Evolutionary conservation across 805 yeast genomes (phyloP).

Genomic region (Starmerella bombicola): DNA sequence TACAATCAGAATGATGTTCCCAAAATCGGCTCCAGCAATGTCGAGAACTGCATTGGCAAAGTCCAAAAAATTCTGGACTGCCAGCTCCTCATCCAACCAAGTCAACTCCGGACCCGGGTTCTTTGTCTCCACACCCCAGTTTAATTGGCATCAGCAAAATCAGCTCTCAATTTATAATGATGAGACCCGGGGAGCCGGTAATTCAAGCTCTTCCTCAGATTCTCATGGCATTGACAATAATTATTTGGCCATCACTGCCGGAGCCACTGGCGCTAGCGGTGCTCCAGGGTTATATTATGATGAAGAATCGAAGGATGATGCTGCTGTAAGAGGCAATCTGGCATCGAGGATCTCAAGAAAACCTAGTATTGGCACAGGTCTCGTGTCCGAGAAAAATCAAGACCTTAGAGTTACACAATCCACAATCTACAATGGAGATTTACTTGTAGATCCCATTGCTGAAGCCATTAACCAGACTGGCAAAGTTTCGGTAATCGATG

Average conservation of each 20-base stretch:
- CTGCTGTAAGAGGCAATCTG: neutral
- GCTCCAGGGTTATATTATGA: constrained; percentile 8
- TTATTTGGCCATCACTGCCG: constrained; percentile 13
- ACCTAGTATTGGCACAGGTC: neutral
- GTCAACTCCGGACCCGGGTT: constrained; percentile 27
- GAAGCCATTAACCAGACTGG: constrained; percentile 7
- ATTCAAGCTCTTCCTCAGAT: constrained; percentile 7
- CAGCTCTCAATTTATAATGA: constrained; percentile 24
- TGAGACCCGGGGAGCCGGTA: constrained; percentile 19
- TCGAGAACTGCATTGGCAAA: constrained; percentile 30
- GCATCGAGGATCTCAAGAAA: neutral
- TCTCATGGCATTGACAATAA: constrained; percentile 14
- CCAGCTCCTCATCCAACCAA: constrained; percentile 20
- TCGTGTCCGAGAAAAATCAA: neutral
- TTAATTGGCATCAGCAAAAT: constrained; percentile 29
- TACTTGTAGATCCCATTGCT: constrained; percentile 1
- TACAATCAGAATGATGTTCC: constrained; percentile 32
- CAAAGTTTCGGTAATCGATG: constrained; percentile 1
- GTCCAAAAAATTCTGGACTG: constrained; percentile 26
- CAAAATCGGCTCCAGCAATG: constrained; percentile 29
- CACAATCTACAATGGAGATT: neutral
- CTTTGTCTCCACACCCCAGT: constrained; percentile 32
- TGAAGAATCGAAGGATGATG: constrained; percentile 13
- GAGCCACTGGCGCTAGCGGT: constrained; percentile 10
- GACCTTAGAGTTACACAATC: neutral